Evolutionary conservation across 2,329 filamentous ascomycete species (phyloP).

Genomic region (Neofusicoccum parvum): DNA sequence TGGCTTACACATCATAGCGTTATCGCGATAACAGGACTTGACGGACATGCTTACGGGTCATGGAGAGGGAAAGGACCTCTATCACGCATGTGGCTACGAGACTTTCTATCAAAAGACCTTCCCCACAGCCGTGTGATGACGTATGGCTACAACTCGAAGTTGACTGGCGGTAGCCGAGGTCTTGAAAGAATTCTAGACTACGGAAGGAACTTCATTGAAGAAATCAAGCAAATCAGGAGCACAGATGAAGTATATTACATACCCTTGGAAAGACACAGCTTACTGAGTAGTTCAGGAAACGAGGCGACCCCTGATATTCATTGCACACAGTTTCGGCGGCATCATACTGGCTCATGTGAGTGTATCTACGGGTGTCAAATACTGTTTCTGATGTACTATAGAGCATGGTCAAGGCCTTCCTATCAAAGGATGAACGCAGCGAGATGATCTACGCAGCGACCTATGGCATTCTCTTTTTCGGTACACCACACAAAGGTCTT

Average conservation of each 20-base stretch:
- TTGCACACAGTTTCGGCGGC: neutral
- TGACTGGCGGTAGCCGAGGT: conserved; percentile 27
- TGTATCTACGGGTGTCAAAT: too few relatives aligned
- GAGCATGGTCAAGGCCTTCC: neutral
- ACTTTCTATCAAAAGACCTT: conserved; percentile 31
- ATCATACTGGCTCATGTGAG: neutral
- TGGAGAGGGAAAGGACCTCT: conserved; percentile 28
- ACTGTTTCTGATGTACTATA: neutral
- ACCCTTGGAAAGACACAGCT: too few relatives aligned
- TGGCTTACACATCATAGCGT: conserved; percentile 20
- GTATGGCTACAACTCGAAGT: conserved; percentile 41
- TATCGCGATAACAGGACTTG: conserved; percentile 32
- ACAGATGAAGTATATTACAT: neutral
- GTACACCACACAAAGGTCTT: neutral
- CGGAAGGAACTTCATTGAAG: neutral
- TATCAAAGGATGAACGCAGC: neutral
- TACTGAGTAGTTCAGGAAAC: neutral
- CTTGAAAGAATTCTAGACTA: conserved; percentile 30
- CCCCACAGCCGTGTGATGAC: conserved; percentile 34
- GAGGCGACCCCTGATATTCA: neutral
- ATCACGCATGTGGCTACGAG: conserved; percentile 33
- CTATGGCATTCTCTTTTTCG: neutral
- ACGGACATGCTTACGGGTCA: conserved; percentile 37
- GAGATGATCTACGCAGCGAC: neutral
- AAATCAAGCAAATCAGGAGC: neutral